These are phyloP conservation scores for Talaromyces marneffei DNA, from an alignment of 2,329 filamentous ascomycete genomes.

Conservation along the genomic window DNA sequence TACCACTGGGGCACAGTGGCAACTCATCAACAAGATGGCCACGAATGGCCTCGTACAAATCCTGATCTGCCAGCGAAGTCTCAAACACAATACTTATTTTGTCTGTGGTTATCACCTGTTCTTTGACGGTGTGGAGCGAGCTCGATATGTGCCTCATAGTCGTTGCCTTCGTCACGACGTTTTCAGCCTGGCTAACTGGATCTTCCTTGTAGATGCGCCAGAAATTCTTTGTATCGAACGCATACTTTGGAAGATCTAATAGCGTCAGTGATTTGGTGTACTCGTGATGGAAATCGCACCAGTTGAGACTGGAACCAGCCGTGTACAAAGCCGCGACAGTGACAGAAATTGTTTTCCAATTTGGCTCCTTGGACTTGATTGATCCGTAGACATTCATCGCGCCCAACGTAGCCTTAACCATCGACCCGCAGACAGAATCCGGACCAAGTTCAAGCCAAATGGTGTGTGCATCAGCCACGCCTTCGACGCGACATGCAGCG, in stretches of 20 bases:
- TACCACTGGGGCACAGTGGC: background rate
- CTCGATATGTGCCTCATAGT: background rate
- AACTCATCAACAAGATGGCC: background rate
- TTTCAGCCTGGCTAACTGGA: background rate
- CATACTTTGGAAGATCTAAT: background rate
- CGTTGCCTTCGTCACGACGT: background rate
- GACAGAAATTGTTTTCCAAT: background rate
- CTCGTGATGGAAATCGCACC: background rate
- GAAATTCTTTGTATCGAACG: background rate
- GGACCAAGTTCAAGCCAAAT: background rate
- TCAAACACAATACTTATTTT: background rate
- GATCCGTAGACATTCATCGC: background rate
- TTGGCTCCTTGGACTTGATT: background rate
- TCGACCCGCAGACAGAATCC: background rate
- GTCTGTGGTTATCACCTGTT: background rate
- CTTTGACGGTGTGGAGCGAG: background rate
- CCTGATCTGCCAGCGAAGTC: background rate
- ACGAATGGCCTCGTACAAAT: background rate
- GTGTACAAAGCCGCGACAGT: background rate
- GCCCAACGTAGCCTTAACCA: background rate
- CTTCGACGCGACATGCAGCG: background rate
- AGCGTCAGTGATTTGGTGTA: background rate
- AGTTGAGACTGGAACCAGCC: background rate
- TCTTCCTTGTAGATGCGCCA: background rate
- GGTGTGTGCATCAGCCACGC: background rate